Evolutionary conservation across 495 filamentous ascomycete genomes (phyloP), one percentile per base, ranked within the genome.

Genomic region (Ramalina intermedia): DNA sequence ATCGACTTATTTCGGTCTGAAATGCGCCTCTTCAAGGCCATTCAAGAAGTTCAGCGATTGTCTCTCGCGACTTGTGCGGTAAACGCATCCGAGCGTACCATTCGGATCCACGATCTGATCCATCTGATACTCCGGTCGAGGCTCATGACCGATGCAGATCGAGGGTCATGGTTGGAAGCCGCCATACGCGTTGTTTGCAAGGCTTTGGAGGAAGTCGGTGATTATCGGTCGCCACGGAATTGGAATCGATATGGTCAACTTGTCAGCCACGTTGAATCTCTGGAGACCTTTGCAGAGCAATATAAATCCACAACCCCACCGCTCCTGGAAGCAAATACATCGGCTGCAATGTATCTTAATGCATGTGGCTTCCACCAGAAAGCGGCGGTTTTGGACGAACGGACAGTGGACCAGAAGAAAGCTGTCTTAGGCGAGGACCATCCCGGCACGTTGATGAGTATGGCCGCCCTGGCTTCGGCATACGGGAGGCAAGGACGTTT

Each of bases 401-500:
- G 35, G 37, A 38, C 23, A 47, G n/a, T 45, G 37, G 39, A 52
- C 3, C 17, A 23, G 9, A 33, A 23, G 29, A 51, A 47, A 41
- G 23, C 4, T 5, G 17, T 47, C 11, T 46, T 62, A 24, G 57
- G 57, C 6, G 36, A 33, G 13, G 43, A 53, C 37, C 49, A 63
- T 47, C 50, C 59, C 12, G 24, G 37, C 13, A 63, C 58, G 33
- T 47, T 64, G 16, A 52, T 40, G 39, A 54, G 61, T 54, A 54
- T 71, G 37, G 44, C 45, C 23, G 61, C 63, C 48, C 53, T 67
- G 11, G 65, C 63, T 37, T 29, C 23, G n/a, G 57, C 50, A 26
- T 62, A 62, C 43, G 37, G 42, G 29, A 52, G 53, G 17, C 52
- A 61, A 44, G 66, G 62, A 36, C 51, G 50, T 12, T 55, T 50